Percentiles rank a stretch among this genome's conserved stretches.
These are phyloP conservation scores for Puccinia polysora DNA, from an alignment of 1,284 basidiomycete species.

Conservation along the genomic window DNA sequence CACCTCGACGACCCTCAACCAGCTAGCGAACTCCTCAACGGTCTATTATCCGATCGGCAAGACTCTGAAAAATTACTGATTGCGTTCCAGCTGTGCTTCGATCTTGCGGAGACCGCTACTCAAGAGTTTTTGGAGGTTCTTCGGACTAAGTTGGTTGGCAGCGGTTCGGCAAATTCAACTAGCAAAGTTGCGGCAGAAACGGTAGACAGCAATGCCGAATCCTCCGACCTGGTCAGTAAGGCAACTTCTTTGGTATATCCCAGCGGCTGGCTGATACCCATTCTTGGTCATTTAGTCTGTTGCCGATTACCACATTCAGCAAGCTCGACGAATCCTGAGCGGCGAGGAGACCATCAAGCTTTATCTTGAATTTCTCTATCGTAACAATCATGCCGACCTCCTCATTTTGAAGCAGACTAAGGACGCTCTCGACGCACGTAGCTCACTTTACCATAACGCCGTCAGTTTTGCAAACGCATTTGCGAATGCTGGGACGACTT, in stretches of 20 bases:
- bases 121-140: constrained; percentile 82
- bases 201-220: constrained; percentile 1
- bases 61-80: constrained; percentile 64
- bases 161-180: constrained; percentile 36
- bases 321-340: constrained; percentile 72
- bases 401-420: constrained; percentile 86
- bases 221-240: constrained; percentile 10
- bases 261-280: background rate
- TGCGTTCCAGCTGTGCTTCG: constrained; percentile 89
- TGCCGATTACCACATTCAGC: constrained; percentile 53
- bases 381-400: constrained; percentile 86
- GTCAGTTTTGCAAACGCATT: constrained; percentile 92
- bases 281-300: constrained; percentile 48
- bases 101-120: constrained; percentile 82
- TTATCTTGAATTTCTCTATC: constrained; percentile 86
- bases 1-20: constrained; percentile 72
- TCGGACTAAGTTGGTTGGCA: constrained; percentile 44
- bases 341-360: constrained; percentile 85
- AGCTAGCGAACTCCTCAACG: constrained; percentile 66
- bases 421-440: constrained; percentile 86
- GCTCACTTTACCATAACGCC: constrained; percentile 91
- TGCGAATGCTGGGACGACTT: constrained; percentile 90
- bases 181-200: constrained; percentile 6
- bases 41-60: constrained; percentile 57
- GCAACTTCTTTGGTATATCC: background rate